Evolutionary conservation across 139 green algal genomes (phyloP).

Genomic region (Pseudopediastrum boryanum): DNA sequence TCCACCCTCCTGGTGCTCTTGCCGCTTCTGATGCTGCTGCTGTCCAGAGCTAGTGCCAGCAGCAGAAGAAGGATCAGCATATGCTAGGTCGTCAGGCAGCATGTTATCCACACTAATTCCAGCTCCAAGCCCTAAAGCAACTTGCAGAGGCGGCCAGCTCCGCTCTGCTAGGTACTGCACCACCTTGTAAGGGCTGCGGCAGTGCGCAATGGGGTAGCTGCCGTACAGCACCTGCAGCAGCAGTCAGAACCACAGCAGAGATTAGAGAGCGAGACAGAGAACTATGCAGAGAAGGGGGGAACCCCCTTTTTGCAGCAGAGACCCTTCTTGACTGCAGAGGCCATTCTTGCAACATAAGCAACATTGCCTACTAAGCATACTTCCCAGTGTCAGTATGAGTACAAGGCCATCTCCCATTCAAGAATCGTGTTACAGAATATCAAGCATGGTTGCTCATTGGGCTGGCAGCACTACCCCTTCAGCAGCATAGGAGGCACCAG

Average conservation of each 20-base stretch:
- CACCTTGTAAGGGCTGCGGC: slow-evolving; percentile 64
- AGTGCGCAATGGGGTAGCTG: slow-evolving; percentile 66
- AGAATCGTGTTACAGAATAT: too few species aligned
- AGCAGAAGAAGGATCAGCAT: too few species aligned
- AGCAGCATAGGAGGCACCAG: too few species aligned
- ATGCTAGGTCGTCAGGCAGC: too few species aligned
- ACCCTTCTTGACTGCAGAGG: neutral
- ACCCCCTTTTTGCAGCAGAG: neutral
- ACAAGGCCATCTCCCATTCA: neutral
- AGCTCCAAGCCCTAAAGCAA: too few species aligned
- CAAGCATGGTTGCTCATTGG: too few species aligned
- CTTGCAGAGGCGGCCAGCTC: slow-evolving; percentile 56
- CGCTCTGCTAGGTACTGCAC: slow-evolving; percentile 61
- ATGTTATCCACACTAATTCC: neutral
- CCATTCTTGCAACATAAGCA: neutral
- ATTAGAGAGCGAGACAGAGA: too few species aligned
- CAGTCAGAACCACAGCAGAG: neutral
- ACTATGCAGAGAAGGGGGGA: neutral
- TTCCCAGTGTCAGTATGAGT: neutral
- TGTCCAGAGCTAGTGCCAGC: slow-evolving; percentile 19
- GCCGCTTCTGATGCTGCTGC: slow-evolving; percentile 7
- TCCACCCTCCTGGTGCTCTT: neutral
- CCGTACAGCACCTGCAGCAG: slow-evolving; percentile 66
- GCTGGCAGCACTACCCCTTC: too few species aligned
- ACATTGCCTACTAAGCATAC: neutral